A percentile compares a stretch with the other conserved stretches of the same genome.
phyloP scores from a whole-genome alignment of 352 stramenopile species.

The Phytophthora uliginosa region DNA sequence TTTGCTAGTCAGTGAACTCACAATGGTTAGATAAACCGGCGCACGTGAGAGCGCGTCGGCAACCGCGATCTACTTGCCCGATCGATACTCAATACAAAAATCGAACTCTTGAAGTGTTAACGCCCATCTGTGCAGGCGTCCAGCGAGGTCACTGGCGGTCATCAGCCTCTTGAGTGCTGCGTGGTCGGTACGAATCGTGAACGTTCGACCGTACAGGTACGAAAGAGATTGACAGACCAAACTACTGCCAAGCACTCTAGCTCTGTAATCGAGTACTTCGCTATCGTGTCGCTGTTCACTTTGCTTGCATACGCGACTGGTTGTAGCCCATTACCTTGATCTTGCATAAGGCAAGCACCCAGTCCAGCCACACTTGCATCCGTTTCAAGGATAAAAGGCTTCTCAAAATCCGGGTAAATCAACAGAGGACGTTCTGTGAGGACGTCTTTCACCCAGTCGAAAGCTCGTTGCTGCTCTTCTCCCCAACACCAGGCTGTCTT shows the following conservation, averaged over 20 bases:
- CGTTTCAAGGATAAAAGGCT: background rate
- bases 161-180: background rate
- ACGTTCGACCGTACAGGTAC: no score
- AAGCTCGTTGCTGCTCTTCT: background rate
- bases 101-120: background rate
- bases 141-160: background rate
- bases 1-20: background rate
- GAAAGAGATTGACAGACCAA: no score
- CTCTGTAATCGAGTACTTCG: background rate
- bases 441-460: background rate
- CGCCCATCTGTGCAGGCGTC: background rate
- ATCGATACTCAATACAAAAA: background rate
- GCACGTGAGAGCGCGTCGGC: background rate
- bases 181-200: no score
- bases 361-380: conserved; percentile 1
- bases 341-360: background rate
- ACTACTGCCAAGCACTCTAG: no score
- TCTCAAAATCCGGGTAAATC: background rate
- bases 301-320: conserved; percentile 3
- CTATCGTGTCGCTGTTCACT: background rate
- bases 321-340: background rate
- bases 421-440: background rate
- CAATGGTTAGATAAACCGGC: background rate
- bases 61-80: background rate
- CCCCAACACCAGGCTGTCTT: background rate